These are phyloP conservation scores for Pseudonectria foliicola DNA, from an alignment of 2,329 filamentous ascomycete species.

Conservation along the genomic window DNA sequence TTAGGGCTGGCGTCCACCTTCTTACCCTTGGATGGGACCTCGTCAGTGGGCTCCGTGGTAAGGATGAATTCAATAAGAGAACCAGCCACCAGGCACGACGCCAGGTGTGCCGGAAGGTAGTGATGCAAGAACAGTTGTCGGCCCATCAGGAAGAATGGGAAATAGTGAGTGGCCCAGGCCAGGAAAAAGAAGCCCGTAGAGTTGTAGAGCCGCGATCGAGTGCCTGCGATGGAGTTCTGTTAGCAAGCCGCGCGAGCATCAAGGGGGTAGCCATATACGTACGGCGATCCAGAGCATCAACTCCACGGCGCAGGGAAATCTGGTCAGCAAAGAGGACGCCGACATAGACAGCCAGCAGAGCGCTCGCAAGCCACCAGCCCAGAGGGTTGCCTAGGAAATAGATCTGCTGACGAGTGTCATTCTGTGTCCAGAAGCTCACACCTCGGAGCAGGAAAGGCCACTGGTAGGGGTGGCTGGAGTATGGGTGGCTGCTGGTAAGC, in stretches of 20 bases:
- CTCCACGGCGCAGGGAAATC: slow-evolving; percentile 81
- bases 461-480: slow-evolving; percentile 88
- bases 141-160: slow-evolving; percentile 97
- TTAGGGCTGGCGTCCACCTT: slow-evolving; percentile 37
- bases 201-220: slow-evolving; percentile 92
- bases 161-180: slow-evolving; percentile 93
- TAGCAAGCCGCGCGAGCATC: slow-evolving; percentile 15
- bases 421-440: slow-evolving; percentile 99
- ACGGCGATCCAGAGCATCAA: slow-evolving; percentile 91
- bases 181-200: slow-evolving; percentile 99
- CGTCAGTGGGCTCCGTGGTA: slow-evolving; percentile 69
- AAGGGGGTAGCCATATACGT: slow-evolving; percentile 38
- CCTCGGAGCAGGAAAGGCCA: slow-evolving; percentile 97
- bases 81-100: slow-evolving; percentile 82
- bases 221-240: slow-evolving; percentile 46
- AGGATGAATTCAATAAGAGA: slow-evolving; percentile 94
- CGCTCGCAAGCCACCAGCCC: slow-evolving; percentile 95
- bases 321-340: slow-evolving; percentile 92
- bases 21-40: slow-evolving; percentile 43
- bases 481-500: slow-evolving; percentile 92
- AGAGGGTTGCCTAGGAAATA: slow-evolving; percentile 97
- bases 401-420: slow-evolving; percentile 90
- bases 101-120: slow-evolving; percentile 90
- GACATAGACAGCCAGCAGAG: slow-evolving; percentile 84
- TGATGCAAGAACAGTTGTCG: slow-evolving; percentile 97